Base-by-base conservation (phyloP, 78 protist species). In the Speleostelium caveatum region DNA sequence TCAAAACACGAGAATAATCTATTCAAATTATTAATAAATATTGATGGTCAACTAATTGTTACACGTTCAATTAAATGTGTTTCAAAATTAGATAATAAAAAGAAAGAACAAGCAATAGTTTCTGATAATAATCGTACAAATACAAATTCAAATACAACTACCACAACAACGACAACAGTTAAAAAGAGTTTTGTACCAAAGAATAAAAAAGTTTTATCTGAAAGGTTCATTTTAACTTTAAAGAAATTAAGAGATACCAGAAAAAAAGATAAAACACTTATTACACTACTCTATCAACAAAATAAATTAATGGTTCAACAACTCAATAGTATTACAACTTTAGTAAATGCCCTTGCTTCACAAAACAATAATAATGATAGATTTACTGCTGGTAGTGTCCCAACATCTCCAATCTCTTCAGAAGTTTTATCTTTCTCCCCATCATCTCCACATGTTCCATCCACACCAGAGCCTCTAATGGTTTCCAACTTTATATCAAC, bases 1-100 rank as follows among this genome's bases (percentile, higher is more conserved):
- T 83, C 91, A 6, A 68, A 83, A 42, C 91, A 83, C 32, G 91
- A 83, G 26, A 69, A 69, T 32, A 69, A 39, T 42, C 66, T 41
- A 16, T 83, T 83, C 55, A 53, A 65, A 38, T 10, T 45, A 6
- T 14, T 45, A 14, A 45, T 45, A 6, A n/a, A n/a, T n/a, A 53
- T 80, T 33, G 28, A 61, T 33, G 26, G 65, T 0, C 41, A 32
- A 3, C 59, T 83, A 0, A 5, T 83, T 1, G 39, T 32, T 16
- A 60, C 79, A 0, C 65, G 56, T 16, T 39, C 79, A 0, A 83
- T 83, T 45, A 72, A 73, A 36, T 83, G 91, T 41, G 91, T 83
- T 17, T 69, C 79, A 5, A 83, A 83, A 42, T 38, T 83, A n/a
- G 63, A 28, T 3, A 21, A 2, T 14, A 35, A 56, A 58, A 75